Evolutionary conservation across 1,139 yeast genomes (phyloP).

Genomic region (Lodderomyces beijingensis): DNA sequence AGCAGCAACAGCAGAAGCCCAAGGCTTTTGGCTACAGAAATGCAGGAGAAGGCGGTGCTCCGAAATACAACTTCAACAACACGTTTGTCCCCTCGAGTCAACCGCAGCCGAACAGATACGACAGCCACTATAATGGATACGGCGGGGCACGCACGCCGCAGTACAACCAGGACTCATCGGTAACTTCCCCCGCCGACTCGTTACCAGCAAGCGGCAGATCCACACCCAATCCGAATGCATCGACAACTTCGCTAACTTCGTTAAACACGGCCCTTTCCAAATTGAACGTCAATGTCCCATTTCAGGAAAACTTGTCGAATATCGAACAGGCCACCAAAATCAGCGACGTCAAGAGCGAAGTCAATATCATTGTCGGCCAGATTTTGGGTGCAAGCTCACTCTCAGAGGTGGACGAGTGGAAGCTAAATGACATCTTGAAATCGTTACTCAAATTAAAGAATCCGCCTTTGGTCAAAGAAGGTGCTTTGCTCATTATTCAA

Average conservation of each 20-base stretch:
- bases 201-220: slow-evolving; percentile 39
- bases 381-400: slow-evolving; percentile 44
- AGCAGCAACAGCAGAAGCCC: slow-evolving; percentile 20
- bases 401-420: slow-evolving; percentile 58
- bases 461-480: slow-evolving; percentile 70
- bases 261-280: slow-evolving; percentile 67
- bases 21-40: slow-evolving; percentile 23
- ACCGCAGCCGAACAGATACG: slow-evolving; percentile 11
- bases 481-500: slow-evolving; percentile 64
- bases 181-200: slow-evolving; percentile 30
- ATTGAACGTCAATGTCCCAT: slow-evolving; percentile 57
- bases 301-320: slow-evolving; percentile 53
- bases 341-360: slow-evolving; percentile 62
- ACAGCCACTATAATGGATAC: slow-evolving; percentile 8
- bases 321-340: slow-evolving; percentile 57
- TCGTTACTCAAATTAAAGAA: slow-evolving; percentile 72
- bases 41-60: slow-evolving; percentile 9
- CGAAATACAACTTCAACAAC: slow-evolving; percentile 9
- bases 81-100: slow-evolving; percentile 7
- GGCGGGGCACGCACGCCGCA: slow-evolving; percentile 3
- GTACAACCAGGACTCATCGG: slow-evolving; percentile 10
- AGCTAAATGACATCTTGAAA: slow-evolving; percentile 55
- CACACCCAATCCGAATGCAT: slow-evolving; percentile 39
- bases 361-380: slow-evolving; percentile 50
- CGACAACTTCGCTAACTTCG: slow-evolving; percentile 69